Evolutionary conservation across 2,329 filamentous ascomycete genomes (phyloP), one percentile per base, ranked within the genome.

Genomic region (Didymella lethalis): DNA sequence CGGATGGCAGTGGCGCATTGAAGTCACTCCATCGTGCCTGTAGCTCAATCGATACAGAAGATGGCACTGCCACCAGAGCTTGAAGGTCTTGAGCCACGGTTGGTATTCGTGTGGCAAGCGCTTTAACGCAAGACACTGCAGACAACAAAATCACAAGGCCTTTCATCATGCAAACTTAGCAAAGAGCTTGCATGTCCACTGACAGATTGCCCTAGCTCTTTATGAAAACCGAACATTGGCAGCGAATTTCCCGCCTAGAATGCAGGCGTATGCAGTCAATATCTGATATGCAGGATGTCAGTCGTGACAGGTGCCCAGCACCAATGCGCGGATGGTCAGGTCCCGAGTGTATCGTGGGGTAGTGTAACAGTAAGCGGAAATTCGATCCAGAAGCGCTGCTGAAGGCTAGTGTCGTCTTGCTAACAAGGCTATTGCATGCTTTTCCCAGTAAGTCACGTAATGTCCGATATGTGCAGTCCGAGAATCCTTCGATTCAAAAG

Each of bases 1-100:
- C 60, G 1, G 61, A 53, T 28, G 69, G 65, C 4, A 58, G 32
- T 1, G 68, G 69, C 7, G 62, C 59, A 4, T 64, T 61, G 48
- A 50, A 71, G 3, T 61, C 51, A 52, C 68, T 72, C 70, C 70
- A 72, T 57, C 70, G 57, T 51, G 64, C 59, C 38, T 54, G 60
- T 7, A 60, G 40, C 10, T 67, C 62, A 6, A 64, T 40, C 3
- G 53, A 65, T 11, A 68, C 57, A 14, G 58, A 54, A 23, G 68
- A 59, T 43, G 56, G 51, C 2, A 53, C n/a, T 16, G 61, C 63
- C 1, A 70, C 57, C 18, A 70, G 32, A 3, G 43, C 23, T 34
- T 60, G 44, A 20, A 70, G 50, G 41, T 67, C 66, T 20, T 43
- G 32, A 7, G 59, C 63, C 23, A 70, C 54, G 26, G 56, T 25